These are phyloP conservation scores for Pythium folliculosum DNA, from an alignment of 352 stramenopile genomes.

Conservation along the genomic window DNA sequence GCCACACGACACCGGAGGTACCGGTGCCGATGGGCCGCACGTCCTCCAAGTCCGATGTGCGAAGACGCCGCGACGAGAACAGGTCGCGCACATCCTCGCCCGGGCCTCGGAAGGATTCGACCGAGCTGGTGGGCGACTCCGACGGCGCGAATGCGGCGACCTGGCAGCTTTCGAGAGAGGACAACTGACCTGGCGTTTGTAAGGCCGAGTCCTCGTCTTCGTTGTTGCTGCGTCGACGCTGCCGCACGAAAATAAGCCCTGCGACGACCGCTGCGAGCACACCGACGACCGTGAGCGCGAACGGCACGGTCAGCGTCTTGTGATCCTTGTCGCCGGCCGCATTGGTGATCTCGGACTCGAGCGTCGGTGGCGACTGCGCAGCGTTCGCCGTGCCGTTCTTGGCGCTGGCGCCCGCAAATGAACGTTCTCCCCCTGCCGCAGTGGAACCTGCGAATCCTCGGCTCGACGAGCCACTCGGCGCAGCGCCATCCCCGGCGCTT, in stretches of 20 bases:
- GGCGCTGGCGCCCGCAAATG: too few species aligned
- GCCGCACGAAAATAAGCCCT: not conserved
- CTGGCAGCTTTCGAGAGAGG: not conserved
- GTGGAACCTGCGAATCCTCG: too few species aligned
- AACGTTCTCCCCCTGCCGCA: too few species aligned
- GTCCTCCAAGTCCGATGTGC: constrained; percentile 37
- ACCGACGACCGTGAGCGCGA: not conserved
- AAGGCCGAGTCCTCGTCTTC: not conserved
- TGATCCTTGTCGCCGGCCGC: not conserved
- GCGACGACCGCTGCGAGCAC: not conserved
- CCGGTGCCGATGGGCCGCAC: constrained; percentile 39
- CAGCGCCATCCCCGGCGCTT: too few species aligned
- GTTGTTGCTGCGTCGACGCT: not conserved
- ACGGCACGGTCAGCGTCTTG: not conserved
- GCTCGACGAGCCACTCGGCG: too few species aligned
- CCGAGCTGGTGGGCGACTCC: not conserved
- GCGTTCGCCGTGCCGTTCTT: not conserved
- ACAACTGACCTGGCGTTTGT: not conserved
- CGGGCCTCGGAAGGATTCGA: not conserved
- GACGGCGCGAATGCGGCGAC: not conserved
- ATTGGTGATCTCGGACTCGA: not conserved
- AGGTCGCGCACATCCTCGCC: not conserved
- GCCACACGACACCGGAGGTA: constrained; percentile 42
- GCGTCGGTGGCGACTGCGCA: not conserved
- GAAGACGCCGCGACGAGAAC: constrained; percentile 1